These are phyloP conservation scores for Crithidia mellificae DNA, from an alignment of 208 protist genomes.

Conservation along the genomic window DNA sequence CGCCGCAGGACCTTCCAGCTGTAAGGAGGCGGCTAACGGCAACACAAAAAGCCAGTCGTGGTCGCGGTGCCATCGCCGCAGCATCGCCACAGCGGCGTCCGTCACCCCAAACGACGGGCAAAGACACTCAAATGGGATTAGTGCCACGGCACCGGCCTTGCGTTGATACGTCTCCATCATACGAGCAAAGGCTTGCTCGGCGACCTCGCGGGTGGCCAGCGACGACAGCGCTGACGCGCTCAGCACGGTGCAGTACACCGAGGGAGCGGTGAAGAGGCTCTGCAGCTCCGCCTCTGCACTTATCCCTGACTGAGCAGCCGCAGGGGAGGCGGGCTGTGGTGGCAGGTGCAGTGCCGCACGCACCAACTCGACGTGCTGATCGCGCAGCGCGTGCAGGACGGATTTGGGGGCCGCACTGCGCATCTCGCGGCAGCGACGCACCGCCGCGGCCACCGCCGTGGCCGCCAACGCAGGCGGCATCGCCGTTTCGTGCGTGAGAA, in stretches of 20 bases:
- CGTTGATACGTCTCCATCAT: slow-evolving; percentile 80
- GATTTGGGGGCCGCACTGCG: neutral
- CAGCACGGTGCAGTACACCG: slow-evolving; percentile 71
- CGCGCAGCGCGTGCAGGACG: slow-evolving; percentile 11
- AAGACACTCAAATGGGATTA: slow-evolving; percentile 63
- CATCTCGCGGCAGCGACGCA: slow-evolving; percentile 22
- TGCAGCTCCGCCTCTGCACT: slow-evolving; percentile 26
- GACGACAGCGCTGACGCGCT: slow-evolving; percentile 40
- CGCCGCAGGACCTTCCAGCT: slow-evolving; percentile 33
- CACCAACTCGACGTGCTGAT: slow-evolving; percentile 10
- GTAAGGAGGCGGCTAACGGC: slow-evolving; percentile 63
- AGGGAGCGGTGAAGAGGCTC: slow-evolving; percentile 20
- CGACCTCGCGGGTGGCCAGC: slow-evolving; percentile 32
- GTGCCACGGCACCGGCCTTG: slow-evolving; percentile 51
- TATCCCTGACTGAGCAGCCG: slow-evolving; percentile 3
- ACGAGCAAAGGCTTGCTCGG: slow-evolving; percentile 61
- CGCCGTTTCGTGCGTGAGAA: slow-evolving; percentile 9
- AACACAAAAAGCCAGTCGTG: slow-evolving; percentile 61
- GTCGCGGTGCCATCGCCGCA: slow-evolving; percentile 41
- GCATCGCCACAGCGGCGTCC: slow-evolving; percentile 27
- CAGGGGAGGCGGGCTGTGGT: neutral
- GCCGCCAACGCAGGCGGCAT: slow-evolving; percentile 8
- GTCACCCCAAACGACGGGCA: slow-evolving; percentile 21
- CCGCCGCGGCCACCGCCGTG: slow-evolving; percentile 11
- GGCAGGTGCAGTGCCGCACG: slow-evolving; percentile 4